A percentile compares a stretch with the other conserved stretches of the same genome.
Conservation (phyloP, 1,139 yeast genomes). For the Suhomyces bribrorum region DNA sequence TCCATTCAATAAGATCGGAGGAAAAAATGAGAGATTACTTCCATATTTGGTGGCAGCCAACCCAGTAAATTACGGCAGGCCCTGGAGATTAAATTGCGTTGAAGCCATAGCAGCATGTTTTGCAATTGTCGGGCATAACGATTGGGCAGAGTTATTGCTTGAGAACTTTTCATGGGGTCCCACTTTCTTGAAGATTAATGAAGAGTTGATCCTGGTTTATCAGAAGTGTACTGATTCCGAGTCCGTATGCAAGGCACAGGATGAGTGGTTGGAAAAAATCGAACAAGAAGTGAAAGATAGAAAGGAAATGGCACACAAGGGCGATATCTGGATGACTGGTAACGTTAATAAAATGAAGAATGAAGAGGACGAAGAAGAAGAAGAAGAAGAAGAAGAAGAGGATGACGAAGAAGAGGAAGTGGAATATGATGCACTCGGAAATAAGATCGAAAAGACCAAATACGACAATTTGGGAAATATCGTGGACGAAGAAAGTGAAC, state of each 20-base stretch:
- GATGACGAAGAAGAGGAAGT: slow-evolving; percentile 12
- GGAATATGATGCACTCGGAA: slow-evolving; percentile 13
- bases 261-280: slow-evolving; percentile 67
- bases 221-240: slow-evolving; percentile 79
- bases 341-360: slow-evolving; percentile 57
- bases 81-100: slow-evolving; percentile 95
- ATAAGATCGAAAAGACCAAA: slow-evolving; percentile 11
- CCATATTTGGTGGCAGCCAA: slow-evolving; percentile 96
- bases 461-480: slow-evolving; percentile 20
- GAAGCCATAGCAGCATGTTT: slow-evolving; percentile 98
- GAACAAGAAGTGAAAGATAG: slow-evolving; percentile 71
- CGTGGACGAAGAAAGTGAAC: slow-evolving; percentile 11
- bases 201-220: slow-evolving; percentile 73
- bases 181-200: slow-evolving; percentile 78
- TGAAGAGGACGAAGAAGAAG: slow-evolving; percentile 14
- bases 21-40: slow-evolving; percentile 78
- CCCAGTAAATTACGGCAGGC: slow-evolving; percentile 95
- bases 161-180: slow-evolving; percentile 92
- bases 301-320: slow-evolving; percentile 51
- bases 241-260: slow-evolving; percentile 73
- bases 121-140: slow-evolving; percentile 88
- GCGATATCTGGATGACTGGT: slow-evolving; percentile 79
- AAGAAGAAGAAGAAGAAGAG: slow-evolving; percentile 13
- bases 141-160: slow-evolving; percentile 81
- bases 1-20: slow-evolving; percentile 93